Conservation (phyloP, 768 basidiomycete species). For the Auricularia heimuer region DNA sequence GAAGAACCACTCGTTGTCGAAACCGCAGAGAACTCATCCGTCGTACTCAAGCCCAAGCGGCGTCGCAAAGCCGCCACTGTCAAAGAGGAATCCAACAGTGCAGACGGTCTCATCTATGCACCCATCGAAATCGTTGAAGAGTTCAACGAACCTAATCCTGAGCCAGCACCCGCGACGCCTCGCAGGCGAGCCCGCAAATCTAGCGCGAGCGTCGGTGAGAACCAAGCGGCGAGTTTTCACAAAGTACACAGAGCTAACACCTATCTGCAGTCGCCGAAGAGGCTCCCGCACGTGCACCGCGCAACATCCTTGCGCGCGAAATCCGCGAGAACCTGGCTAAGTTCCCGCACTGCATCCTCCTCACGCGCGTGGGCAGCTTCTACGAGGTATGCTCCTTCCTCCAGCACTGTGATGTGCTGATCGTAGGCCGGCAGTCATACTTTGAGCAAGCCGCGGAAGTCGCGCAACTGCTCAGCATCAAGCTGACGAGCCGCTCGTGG, state of each 20-base stretch:
- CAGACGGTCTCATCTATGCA: background rate
- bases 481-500: slow-evolving; percentile 68
- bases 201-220: too few relatives aligned
- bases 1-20: background rate
- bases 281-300: background rate
- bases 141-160: too few relatives aligned
- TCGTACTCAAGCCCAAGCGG: background rate
- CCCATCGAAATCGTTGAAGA: too few relatives aligned
- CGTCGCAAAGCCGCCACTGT: background rate
- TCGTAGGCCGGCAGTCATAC: slow-evolving; percentile 55
- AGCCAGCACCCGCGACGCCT: too few relatives aligned
- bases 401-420: slow-evolving; percentile 5
- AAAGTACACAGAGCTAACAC: background rate
- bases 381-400: slow-evolving; percentile 56
- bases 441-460: slow-evolving; percentile 84
- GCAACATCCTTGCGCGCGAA: slow-evolving; percentile 43
- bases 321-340: slow-evolving; percentile 60
- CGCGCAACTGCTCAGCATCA: slow-evolving; percentile 68
- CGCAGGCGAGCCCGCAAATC: too few relatives aligned
- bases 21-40: background rate
- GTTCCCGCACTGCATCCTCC: slow-evolving; percentile 81
- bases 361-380: slow-evolving; percentile 91
- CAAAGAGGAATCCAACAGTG: background rate
- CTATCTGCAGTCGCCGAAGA: background rate
- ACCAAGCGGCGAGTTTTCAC: too few relatives aligned